These are phyloP conservation scores for Ceratocystis destructans DNA, from an alignment of 2,329 filamentous ascomycete species.

Conservation along the genomic window DNA sequence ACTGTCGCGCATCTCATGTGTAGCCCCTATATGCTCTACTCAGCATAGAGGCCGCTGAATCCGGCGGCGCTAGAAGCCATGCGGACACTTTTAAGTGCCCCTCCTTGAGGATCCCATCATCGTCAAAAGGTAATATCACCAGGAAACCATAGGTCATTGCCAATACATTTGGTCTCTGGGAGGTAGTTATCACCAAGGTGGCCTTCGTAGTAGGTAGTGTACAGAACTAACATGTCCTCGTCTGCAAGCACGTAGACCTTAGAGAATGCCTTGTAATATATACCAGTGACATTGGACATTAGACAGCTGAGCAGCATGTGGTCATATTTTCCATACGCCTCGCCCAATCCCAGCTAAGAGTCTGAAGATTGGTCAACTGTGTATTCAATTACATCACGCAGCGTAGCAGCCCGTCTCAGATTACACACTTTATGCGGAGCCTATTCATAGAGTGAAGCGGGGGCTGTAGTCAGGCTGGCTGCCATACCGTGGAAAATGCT, in stretches of 20 bases:
- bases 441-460: conserved; percentile 15
- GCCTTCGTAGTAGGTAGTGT: conserved; percentile 17
- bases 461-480: conserved; percentile 17
- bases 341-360: conserved; percentile 9
- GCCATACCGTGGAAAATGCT: conserved; percentile 16
- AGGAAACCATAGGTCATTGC: conserved; percentile 16
- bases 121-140: conserved; percentile 7
- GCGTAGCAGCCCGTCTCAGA: conserved; percentile 16
- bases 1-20: not conserved
- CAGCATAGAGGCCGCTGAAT: conserved; percentile 20
- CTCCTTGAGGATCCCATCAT: conserved; percentile 20
- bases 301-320: conserved; percentile 21
- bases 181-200: conserved; percentile 19
- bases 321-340: conserved; percentile 20
- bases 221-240: conserved; percentile 17
- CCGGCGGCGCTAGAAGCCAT: conserved; percentile 15
- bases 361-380: conserved; percentile 18
- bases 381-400: conserved; percentile 21
- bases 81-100: conserved; percentile 13
- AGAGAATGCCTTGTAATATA: conserved; percentile 17
- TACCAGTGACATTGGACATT: conserved; percentile 18
- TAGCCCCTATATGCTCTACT: conserved; percentile 10
- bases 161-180: conserved; percentile 17
- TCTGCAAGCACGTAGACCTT: conserved; percentile 14
- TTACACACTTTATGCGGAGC: conserved; percentile 17